A percentile compares a stretch with the other conserved stretches of the same genome.
Conservation (phyloP, 148 eudicot species). For the Rhododendron vialii region DNA sequence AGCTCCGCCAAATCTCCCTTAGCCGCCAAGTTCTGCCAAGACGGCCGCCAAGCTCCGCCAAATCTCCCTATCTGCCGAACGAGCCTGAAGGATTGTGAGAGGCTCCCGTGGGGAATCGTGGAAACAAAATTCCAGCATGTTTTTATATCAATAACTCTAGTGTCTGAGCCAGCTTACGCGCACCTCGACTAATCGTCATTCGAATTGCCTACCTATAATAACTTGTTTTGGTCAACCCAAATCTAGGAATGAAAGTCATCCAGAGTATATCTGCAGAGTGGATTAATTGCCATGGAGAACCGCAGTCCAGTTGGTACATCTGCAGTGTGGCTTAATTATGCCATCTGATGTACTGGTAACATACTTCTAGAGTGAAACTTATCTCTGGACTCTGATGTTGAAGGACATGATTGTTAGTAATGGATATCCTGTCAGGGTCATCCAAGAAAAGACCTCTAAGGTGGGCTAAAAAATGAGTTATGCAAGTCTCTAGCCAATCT, state of each 20-base stretch:
- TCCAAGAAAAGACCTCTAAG: not conserved
- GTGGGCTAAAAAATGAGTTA: not conserved
- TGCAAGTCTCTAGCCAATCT: constrained; percentile 50
- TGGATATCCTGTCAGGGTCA: not conserved
- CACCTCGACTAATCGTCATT: not conserved
- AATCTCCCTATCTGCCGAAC: no score
- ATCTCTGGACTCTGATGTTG: not conserved
- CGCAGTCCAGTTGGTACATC: not conserved
- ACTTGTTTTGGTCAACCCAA: not conserved
- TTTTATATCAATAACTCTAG: not conserved
- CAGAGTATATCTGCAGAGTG: not conserved
- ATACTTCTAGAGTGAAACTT: not conserved
- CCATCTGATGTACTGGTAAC: not conserved
- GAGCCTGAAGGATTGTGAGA: not conserved
- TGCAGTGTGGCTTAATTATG: not conserved
- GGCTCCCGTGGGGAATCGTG: not conserved
- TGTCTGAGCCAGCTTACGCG: not conserved
- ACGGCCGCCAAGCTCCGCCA: no score
- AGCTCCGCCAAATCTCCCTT: no score
- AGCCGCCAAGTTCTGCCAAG: no score
- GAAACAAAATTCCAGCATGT: not conserved
- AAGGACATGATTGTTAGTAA: not conserved
- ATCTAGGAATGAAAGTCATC: not conserved
- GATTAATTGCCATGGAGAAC: not conserved
- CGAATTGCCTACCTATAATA: not conserved